A percentile compares a stretch with the other conserved stretches of the same genome.
Evolutionary conservation across 306 rosid species (phyloP).

Genomic region (Urtica urens): DNA sequence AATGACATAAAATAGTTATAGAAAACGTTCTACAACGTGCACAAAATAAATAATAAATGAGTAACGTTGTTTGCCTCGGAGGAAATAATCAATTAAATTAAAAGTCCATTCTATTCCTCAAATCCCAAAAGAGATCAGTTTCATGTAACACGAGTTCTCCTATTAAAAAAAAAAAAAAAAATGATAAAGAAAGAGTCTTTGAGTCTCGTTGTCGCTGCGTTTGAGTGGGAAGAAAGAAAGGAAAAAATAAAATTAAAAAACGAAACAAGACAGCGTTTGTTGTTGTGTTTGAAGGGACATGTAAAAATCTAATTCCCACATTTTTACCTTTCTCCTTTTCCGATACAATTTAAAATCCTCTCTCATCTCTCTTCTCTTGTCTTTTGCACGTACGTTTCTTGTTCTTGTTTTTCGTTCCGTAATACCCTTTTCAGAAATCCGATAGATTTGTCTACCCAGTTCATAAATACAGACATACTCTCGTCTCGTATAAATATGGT

Average conservation of each 20-base stretch:
- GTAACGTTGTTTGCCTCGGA: no score
- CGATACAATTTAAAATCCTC: not conserved
- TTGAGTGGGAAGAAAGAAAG: no score
- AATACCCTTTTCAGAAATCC: conserved; percentile 7
- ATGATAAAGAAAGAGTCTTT: not conserved
- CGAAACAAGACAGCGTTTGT: conserved; percentile 31
- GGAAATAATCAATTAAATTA: no score
- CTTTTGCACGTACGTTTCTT: conserved; percentile 33
- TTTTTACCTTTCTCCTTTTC: conserved; percentile 15
- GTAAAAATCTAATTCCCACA: conserved; percentile 27
- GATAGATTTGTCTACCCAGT: conserved; percentile 8
- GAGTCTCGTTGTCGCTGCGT: no score
- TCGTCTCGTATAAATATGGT: not conserved
- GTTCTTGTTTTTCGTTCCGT: conserved; percentile 19
- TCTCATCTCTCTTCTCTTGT: conserved; percentile 23
- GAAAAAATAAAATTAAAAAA: conserved; percentile 29
- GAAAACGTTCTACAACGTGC: no score
- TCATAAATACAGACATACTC: not conserved
- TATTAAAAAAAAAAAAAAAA: not conserved
- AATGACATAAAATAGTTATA: no score
- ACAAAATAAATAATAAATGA: no score
- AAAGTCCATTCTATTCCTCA: no score
- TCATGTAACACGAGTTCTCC: no score
- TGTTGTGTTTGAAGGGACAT: conserved; percentile 26
- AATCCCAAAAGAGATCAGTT: no score